Conservation (phyloP, 2,329 filamentous ascomycete species). For the Verticillium klebahnii region DNA sequence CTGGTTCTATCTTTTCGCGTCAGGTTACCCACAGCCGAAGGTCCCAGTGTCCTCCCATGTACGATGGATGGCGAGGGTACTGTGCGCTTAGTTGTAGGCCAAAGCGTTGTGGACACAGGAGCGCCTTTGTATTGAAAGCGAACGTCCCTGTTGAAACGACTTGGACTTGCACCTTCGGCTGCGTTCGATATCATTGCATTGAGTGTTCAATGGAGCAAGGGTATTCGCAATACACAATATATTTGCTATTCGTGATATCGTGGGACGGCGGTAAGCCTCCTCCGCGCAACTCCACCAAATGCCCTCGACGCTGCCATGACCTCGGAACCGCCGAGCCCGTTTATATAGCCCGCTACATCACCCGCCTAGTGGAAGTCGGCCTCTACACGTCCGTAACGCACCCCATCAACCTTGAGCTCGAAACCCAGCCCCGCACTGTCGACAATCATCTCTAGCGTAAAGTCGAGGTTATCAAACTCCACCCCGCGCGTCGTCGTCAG, state of each 20-base stretch:
- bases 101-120: too few relatives aligned
- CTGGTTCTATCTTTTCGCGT: too few relatives aligned
- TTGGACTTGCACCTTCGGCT: too few relatives aligned
- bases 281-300: background rate
- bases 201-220: background rate
- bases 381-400: constrained; percentile 71
- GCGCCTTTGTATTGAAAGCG: too few relatives aligned
- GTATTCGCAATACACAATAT: background rate
- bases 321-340: background rate
- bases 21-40: too few relatives aligned
- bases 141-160: too few relatives aligned
- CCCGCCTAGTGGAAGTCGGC: constrained; percentile 65
- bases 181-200: background rate
- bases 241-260: background rate
- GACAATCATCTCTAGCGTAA: constrained; percentile 78
- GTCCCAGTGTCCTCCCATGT: too few relatives aligned
- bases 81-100: too few relatives aligned
- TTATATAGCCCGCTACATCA: background rate
- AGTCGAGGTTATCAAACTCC: constrained; percentile 78
- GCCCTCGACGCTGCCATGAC: background rate
- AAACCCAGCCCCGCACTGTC: constrained; percentile 73
- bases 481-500: constrained; percentile 74
- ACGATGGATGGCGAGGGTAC: too few relatives aligned
- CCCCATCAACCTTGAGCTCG: constrained; percentile 73
- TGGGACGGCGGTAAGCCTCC: background rate